These are phyloP conservation scores for Exophiala sp. DNA, from an alignment of 2,329 filamentous ascomycete genomes.

Conservation along the genomic window DNA sequence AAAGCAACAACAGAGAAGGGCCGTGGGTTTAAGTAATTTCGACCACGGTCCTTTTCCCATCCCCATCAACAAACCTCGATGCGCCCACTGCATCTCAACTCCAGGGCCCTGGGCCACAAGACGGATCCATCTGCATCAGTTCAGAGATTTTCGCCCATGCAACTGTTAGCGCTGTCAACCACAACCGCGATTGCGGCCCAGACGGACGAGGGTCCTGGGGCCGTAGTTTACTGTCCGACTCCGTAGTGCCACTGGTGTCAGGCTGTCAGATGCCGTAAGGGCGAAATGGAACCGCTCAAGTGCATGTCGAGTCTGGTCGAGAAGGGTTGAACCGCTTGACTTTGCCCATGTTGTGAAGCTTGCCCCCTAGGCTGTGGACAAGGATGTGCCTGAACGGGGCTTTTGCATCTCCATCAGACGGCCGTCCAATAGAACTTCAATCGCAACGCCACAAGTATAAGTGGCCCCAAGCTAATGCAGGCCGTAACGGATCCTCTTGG, in stretches of 20 bases:
- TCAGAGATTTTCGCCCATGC: constrained; percentile 26
- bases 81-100: constrained; percentile 8
- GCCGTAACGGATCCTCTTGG: constrained; percentile 8
- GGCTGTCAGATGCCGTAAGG: constrained; percentile 9
- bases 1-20: constrained; percentile 18
- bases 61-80: constrained; percentile 19
- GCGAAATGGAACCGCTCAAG: constrained; percentile 9
- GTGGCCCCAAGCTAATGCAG: constrained; percentile 24
- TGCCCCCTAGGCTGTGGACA: constrained; percentile 7
- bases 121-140: constrained; percentile 16
- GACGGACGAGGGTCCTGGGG: constrained; percentile 12
- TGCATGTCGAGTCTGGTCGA: constrained; percentile 6
- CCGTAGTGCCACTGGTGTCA: constrained; percentile 5
- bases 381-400: constrained; percentile 8
- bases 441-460: constrained; percentile 22
- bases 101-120: constrained; percentile 12
- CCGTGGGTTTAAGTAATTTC: constrained; percentile 22
- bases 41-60: background rate
- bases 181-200: background rate
- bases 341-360: constrained; percentile 1
- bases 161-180: constrained; percentile 16
- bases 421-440: constrained; percentile 23
- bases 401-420: constrained; percentile 8
- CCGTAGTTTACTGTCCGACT: constrained; percentile 2
- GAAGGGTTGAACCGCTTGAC: constrained; percentile 21